phyloP scores from a whole-genome alignment of 2,329 filamentous ascomycete genomes.

The Pseudophaeomoniella oleicola region DNA sequence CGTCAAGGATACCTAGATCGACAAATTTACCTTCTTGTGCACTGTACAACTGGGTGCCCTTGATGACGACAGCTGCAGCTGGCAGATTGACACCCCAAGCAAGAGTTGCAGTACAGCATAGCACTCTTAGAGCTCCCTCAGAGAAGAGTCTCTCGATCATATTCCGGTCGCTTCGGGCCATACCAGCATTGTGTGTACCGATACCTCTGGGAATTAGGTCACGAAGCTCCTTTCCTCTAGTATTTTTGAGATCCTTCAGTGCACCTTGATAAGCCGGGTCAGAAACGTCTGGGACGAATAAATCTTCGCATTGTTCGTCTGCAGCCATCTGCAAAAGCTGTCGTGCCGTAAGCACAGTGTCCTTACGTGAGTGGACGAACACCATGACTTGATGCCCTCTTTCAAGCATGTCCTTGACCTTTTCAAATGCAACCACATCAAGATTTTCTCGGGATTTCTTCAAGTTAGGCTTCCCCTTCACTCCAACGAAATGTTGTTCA shows the following conservation, averaged over 20 bases:
- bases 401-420: constrained; percentile 85
- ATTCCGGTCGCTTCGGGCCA: constrained; percentile 88
- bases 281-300: constrained; percentile 75
- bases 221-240: constrained; percentile 71
- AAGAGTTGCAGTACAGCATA: constrained; percentile 94
- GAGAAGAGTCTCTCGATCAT: constrained; percentile 86
- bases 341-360: constrained; percentile 78
- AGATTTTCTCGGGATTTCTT: constrained; percentile 79
- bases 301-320: constrained; percentile 62
- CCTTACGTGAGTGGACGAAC: constrained; percentile 92
- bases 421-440: constrained; percentile 78
- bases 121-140: constrained; percentile 85
- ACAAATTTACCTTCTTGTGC: constrained; percentile 93
- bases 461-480: constrained; percentile 75
- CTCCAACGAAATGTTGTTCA: constrained; percentile 93
- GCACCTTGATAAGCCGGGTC: constrained; percentile 55
- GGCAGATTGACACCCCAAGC: constrained; percentile 99
- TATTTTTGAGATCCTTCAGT: constrained; percentile 69
- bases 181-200: constrained; percentile 91
- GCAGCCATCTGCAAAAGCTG: constrained; percentile 74
- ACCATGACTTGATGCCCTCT: constrained; percentile 97
- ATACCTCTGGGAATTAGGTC: constrained; percentile 84
- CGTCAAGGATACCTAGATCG: constrained; percentile 89
- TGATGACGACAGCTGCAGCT: constrained; percentile 92
- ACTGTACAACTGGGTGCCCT: constrained; percentile 94